Percentiles rank a stretch among this genome's conserved stretches.
These are phyloP conservation scores for Kernera saxatilis DNA, from an alignment of 345 rosid species.

Conservation along the genomic window DNA sequence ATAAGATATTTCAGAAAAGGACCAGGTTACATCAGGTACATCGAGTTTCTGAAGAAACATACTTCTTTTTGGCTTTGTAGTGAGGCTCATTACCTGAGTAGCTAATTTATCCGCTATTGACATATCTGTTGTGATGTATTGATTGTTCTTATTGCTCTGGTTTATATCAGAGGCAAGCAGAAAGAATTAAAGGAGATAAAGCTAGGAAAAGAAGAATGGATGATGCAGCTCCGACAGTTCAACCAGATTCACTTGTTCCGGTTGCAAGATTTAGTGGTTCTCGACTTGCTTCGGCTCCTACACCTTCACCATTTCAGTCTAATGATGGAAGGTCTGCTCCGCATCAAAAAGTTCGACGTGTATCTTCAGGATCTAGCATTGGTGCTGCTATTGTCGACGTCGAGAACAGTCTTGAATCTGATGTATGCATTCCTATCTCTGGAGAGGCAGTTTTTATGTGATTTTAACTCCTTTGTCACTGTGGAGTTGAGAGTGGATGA, in stretches of 20 bases:
- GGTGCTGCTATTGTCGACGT: conserved; percentile 96
- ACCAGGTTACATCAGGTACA: conserved; percentile 69
- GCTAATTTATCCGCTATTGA: neutral
- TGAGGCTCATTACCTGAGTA: neutral
- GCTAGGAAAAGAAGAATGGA: conserved; percentile 66
- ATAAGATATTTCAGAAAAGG: conserved; percentile 92
- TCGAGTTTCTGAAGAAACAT: neutral
- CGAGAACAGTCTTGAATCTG: conserved; percentile 71
- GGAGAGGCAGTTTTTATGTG: conserved; percentile 22
- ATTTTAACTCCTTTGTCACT: neutral
- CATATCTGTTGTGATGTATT: neutral
- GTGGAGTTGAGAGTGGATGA: conserved; percentile 23
- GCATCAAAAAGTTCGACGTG: conserved; percentile 41
- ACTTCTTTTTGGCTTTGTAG: neutral
- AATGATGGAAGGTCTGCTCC: conserved; percentile 29
- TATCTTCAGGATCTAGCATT: conserved; percentile 62
- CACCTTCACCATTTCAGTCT: conserved; percentile 70
- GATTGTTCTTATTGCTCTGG: conserved; percentile 1
- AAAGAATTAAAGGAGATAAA: conserved; percentile 76
- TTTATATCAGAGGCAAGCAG: conserved; percentile 70
- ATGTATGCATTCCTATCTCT: conserved; percentile 68
- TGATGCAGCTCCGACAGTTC: conserved; percentile 61
- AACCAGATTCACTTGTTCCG: conserved; percentile 73
- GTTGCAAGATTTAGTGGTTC: conserved; percentile 77
- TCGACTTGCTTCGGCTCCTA: conserved; percentile 84